Evolutionary conservation across 148 eudicot species (phyloP).

Genomic region (Bassia scoparia): DNA sequence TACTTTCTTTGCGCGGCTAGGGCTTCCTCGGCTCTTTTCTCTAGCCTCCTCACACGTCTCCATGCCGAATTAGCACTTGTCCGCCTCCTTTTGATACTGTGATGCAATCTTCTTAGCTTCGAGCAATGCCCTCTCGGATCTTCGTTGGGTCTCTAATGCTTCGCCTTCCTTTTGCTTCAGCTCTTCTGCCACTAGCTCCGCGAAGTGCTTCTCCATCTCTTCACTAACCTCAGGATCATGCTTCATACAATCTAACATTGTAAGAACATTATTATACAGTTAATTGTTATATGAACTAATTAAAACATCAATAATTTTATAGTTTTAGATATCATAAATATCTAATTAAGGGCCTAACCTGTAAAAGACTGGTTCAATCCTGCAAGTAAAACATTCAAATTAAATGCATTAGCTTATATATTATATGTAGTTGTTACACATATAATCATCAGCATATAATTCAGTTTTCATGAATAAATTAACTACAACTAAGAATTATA

Average conservation of each 20-base stretch:
- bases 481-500: no score
- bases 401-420: conserved; percentile 9
- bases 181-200: conserved; percentile 61
- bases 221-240: conserved; percentile 66
- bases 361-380: conserved; percentile 55
- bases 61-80: conserved; percentile 86
- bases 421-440: neutral
- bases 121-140: conserved; percentile 60
- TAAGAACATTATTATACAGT: neutral
- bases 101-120: conserved; percentile 82
- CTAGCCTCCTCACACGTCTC: conserved; percentile 88
- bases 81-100: conserved; percentile 77
- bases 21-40: conserved; percentile 65
- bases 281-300: neutral
- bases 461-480: neutral
- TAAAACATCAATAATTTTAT: neutral
- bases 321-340: no score
- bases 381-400: conserved; percentile 32
- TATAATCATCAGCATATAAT: no score
- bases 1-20: conserved; percentile 46
- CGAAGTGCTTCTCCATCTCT: conserved; percentile 56
- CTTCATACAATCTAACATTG: conserved; percentile 62
- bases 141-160: conserved; percentile 56
- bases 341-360: conserved; percentile 38
- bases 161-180: conserved; percentile 59